A percentile compares a stretch with the other conserved stretches of the same genome.
Evolutionary conservation across 129 eudicot genomes (phyloP).

Genomic region (Lactuca saligna): DNA sequence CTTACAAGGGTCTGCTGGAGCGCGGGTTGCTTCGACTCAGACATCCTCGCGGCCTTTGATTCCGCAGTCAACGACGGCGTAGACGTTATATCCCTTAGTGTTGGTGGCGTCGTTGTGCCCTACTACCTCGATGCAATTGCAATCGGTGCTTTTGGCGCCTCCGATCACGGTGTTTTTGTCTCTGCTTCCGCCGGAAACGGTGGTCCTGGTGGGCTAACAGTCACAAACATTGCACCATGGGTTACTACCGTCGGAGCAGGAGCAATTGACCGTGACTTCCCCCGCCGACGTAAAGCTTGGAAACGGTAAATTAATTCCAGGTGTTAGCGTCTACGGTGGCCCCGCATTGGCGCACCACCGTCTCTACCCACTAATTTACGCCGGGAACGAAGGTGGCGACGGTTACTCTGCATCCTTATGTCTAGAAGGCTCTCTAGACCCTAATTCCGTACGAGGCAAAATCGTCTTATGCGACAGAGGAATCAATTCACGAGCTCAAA

Average conservation of each 20-base stretch:
- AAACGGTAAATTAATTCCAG: slow-evolving; percentile 69
- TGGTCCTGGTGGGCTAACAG: slow-evolving; percentile 87
- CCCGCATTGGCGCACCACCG: slow-evolving; percentile 52
- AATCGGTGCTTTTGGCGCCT: slow-evolving; percentile 74
- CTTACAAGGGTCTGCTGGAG: slow-evolving; percentile 89
- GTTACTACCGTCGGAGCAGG: slow-evolving; percentile 96
- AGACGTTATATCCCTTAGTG: slow-evolving; percentile 74
- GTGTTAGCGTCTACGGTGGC: slow-evolving; percentile 83
- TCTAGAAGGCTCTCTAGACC: slow-evolving; percentile 77
- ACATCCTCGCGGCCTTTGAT: slow-evolving; percentile 89
- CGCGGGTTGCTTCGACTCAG: slow-evolving; percentile 85
- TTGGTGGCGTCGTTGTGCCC: slow-evolving; percentile 86
- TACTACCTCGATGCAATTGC: slow-evolving; percentile 89
- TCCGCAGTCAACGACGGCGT: slow-evolving; percentile 89
- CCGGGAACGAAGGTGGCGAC: slow-evolving; percentile 70
- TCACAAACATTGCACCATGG: slow-evolving; percentile 94
- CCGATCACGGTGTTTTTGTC: slow-evolving; percentile 69
- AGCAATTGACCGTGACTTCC: slow-evolving; percentile 81
- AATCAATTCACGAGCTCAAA: slow-evolving; percentile 75
- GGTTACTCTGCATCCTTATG: slow-evolving; percentile 91
- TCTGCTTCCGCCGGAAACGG: slow-evolving; percentile 95
- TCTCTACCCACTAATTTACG: slow-evolving; percentile 72
- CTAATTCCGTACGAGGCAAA: slow-evolving; percentile 60
- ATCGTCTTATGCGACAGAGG: slow-evolving; percentile 93
- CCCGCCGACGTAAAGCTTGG: slow-evolving; percentile 91